phyloP scores from a whole-genome alignment of 139 green algal species.

The Klebsormidium nitens region DNA sequence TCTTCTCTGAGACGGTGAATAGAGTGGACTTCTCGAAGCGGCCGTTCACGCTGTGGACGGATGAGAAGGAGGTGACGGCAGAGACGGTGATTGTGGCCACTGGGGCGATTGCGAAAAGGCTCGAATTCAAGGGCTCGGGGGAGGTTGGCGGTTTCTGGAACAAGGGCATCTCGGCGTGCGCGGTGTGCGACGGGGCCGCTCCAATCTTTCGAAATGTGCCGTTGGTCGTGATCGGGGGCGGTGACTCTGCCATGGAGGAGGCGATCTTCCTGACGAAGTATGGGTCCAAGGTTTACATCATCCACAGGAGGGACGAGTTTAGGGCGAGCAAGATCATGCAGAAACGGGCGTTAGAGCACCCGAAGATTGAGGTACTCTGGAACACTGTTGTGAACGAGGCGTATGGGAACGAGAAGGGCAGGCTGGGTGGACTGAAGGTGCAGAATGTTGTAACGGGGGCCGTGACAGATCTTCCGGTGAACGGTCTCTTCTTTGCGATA shows the following conservation, averaged over 20 bases:
- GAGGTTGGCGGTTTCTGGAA: background rate
- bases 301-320: slow-evolving; percentile 1
- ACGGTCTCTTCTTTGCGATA: background rate
- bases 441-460: background rate
- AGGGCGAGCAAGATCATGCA: slow-evolving; percentile 9
- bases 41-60: background rate
- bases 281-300: background rate
- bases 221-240: slow-evolving; percentile 8
- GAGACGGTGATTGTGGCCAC: slow-evolving; percentile 8
- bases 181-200: slow-evolving; percentile 3
- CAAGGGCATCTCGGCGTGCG: slow-evolving; percentile 8
- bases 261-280: slow-evolving; percentile 4
- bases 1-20: too few relatives aligned
- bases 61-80: background rate
- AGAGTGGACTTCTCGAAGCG: background rate
- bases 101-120: slow-evolving; percentile 4
- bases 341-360: background rate
- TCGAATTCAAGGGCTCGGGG: background rate
- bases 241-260: slow-evolving; percentile 16
- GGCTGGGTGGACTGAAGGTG: background rate
- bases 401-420: background rate
- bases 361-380: slow-evolving; percentile 1
- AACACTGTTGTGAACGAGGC: background rate
- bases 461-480: background rate
- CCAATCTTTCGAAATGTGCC: slow-evolving; percentile 3